A percentile compares a stretch with the other conserved stretches of the same genome.
These are phyloP conservation scores for Coccinonectria pachysandricola DNA, from an alignment of 2,329 filamentous ascomycete species.

Conservation along the genomic window DNA sequence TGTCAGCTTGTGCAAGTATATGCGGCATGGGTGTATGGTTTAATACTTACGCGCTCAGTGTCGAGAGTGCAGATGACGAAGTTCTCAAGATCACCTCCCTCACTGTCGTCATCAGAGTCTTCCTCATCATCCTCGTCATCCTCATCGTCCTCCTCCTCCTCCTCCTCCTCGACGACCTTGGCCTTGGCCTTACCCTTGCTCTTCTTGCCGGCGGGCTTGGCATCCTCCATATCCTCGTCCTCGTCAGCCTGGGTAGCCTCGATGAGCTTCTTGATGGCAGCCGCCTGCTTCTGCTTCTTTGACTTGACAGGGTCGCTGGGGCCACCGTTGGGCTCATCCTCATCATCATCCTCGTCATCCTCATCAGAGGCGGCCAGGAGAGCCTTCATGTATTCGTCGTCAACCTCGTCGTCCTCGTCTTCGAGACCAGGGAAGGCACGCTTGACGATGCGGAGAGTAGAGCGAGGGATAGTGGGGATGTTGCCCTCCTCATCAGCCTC, in stretches of 20 bases:
- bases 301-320: conserved; percentile 86
- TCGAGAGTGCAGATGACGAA: conserved; percentile 94
- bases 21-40: conserved; percentile 1
- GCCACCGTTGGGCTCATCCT: conserved; percentile 70
- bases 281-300: conserved; percentile 74
- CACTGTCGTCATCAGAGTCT: conserved; percentile 54
- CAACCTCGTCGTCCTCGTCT: conserved; percentile 49
- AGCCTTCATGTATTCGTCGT: conserved; percentile 56
- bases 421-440: conserved; percentile 50
- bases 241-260: conserved; percentile 51
- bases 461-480: conserved; percentile 54
- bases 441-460: conserved; percentile 87
- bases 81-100: conserved; percentile 66
- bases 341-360: conserved; percentile 44
- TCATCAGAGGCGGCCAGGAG: conserved; percentile 38
- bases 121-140: conserved; percentile 45
- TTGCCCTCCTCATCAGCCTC: conserved; percentile 55
- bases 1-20: conserved; percentile 16
- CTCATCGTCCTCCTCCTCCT: conserved; percentile 48
- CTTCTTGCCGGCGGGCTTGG: conserved; percentile 49
- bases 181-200: conserved; percentile 56
- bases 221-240: conserved; percentile 66
- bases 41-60: conserved; percentile 65
- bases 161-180: conserved; percentile 60
- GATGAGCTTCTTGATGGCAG: conserved; percentile 67